Conservation (phyloP, 2,329 filamentous ascomycete genomes). For the Colletotrichum liaoningense region DNA sequence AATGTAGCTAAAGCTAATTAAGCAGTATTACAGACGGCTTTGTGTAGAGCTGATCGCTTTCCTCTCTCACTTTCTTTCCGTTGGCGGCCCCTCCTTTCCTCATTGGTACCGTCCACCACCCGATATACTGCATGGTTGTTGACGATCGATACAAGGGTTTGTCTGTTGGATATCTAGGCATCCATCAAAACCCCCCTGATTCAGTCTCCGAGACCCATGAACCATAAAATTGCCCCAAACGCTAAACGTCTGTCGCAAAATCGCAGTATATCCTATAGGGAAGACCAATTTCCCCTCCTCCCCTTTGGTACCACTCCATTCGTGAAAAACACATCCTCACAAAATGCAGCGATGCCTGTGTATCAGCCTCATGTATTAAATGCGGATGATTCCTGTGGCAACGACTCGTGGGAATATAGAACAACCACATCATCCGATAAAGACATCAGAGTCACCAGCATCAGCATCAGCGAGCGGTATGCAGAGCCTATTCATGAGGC, state of each 20-base stretch:
- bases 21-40: conserved; percentile 22
- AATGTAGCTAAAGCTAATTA: conserved; percentile 22
- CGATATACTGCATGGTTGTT: background rate
- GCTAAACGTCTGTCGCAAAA: background rate
- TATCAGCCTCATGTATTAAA: background rate
- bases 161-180: too few relatives aligned
- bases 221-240: background rate
- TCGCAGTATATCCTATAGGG: background rate
- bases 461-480: background rate
- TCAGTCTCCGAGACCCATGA: background rate
- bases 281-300: too few relatives aligned
- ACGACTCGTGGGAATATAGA: background rate
- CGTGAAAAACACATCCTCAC: background rate
- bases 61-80: background rate
- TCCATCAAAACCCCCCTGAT: background rate
- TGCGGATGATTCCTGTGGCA: background rate
- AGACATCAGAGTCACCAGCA: conserved; percentile 11
- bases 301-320: background rate
- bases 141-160: too few relatives aligned
- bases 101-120: background rate
- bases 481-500: conserved; percentile 18
- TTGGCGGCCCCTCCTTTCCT: background rate
- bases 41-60: background rate
- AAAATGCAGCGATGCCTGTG: background rate
- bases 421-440: background rate